Percentiles rank a stretch among this genome's conserved stretches.
Conservation (phyloP, 305 asterid genomes). For the Fraxinus velutina region DNA sequence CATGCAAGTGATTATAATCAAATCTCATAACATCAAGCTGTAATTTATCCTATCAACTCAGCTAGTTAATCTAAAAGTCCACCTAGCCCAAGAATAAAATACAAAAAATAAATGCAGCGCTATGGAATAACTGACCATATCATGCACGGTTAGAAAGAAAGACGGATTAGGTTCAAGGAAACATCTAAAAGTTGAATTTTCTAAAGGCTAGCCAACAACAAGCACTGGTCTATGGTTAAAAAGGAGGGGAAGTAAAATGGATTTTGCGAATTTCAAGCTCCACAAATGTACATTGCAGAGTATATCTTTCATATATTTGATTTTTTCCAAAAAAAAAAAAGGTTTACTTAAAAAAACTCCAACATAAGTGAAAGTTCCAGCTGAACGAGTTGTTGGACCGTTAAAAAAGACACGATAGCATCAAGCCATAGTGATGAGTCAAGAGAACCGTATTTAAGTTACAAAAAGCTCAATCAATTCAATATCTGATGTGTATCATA, state of each 20-base stretch:
- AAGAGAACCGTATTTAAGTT: background rate
- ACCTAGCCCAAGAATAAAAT: background rate
- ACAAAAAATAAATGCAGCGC: background rate
- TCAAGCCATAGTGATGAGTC: background rate
- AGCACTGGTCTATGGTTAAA: background rate
- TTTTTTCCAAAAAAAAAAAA: background rate
- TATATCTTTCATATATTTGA: background rate
- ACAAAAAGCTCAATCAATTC: background rate
- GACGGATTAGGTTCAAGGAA: background rate
- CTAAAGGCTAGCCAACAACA: background rate
- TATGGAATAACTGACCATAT: background rate
- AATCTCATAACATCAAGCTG: background rate
- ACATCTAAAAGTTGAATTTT: background rate
- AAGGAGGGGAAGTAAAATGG: background rate
- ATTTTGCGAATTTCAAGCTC: background rate
- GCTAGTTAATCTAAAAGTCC: conserved; percentile 1
- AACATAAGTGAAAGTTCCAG: background rate
- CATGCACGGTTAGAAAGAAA: background rate
- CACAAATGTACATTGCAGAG: background rate
- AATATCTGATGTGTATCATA: conserved; percentile 22
- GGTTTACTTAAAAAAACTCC: background rate
- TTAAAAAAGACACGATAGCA: background rate
- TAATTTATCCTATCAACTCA: background rate
- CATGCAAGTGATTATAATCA: background rate
- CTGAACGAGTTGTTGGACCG: conserved; percentile 1